A percentile compares a stretch with the other conserved stretches of the same genome.
Evolutionary conservation across 345 rosid genomes (phyloP).

Genomic region (Clarkia xantiana): DNA sequence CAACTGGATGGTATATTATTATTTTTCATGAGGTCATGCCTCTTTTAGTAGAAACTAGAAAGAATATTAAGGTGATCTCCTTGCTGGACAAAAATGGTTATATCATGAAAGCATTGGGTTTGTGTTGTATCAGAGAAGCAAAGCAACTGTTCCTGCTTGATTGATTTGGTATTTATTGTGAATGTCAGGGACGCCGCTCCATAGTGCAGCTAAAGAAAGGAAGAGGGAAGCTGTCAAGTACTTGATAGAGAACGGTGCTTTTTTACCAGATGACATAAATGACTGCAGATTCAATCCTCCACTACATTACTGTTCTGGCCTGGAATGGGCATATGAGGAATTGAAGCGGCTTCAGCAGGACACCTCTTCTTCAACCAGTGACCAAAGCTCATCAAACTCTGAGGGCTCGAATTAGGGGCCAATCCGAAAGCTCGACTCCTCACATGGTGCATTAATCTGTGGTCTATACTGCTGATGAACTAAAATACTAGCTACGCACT

Average conservation of each 20-base stretch:
- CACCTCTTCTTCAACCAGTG: conserved; percentile 3
- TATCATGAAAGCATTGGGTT: too few relatives aligned
- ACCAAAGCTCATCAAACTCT: conserved; percentile 7
- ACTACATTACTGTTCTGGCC: conserved; percentile 85
- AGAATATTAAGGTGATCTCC: too few relatives aligned
- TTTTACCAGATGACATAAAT: conserved; percentile 67
- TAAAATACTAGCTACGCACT: too few relatives aligned
- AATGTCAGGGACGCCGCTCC: conserved; percentile 81
- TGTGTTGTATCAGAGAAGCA: too few relatives aligned
- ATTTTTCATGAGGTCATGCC: too few relatives aligned
- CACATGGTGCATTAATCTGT: too few relatives aligned
- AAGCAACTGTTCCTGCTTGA: too few relatives aligned
- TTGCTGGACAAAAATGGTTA: too few relatives aligned
- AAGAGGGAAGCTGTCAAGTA: conserved; percentile 77
- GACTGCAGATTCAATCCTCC: conserved; percentile 91
- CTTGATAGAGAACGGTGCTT: conserved; percentile 82
- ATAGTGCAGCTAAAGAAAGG: conserved; percentile 72
- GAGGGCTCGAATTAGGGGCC: conserved; percentile 1
- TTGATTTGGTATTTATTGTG: not conserved
- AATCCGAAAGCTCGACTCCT: too few relatives aligned
- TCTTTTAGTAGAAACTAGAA: too few relatives aligned
- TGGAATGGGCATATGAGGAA: conserved; percentile 97
- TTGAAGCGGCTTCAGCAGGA: conserved; percentile 34
- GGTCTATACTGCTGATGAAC: too few relatives aligned
- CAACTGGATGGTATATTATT: too few relatives aligned